Percentiles rank a stretch among this genome's conserved stretches.
Evolutionary conservation across 192 early-diverging fungal species (phyloP).

Genomic region (Rhizophagus clarus): DNA sequence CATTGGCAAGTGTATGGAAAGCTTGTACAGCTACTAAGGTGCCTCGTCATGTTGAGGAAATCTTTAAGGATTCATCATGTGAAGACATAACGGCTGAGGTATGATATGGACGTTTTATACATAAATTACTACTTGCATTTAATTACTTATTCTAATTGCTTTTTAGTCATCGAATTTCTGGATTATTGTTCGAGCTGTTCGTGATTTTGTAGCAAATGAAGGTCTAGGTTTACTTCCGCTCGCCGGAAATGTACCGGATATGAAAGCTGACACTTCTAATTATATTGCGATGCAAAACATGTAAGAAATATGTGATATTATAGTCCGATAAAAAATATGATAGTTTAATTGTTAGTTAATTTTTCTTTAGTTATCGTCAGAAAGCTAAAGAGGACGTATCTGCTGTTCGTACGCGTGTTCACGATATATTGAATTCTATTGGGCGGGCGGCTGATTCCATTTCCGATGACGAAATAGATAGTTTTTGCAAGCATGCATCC

Average conservation of each 20-base stretch:
- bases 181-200: conserved; percentile 78
- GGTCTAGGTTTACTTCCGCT: conserved; percentile 76
- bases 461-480: conserved; percentile 65
- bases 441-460: conserved; percentile 58
- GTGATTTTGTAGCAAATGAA: conserved; percentile 77
- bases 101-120: conserved; percentile 9
- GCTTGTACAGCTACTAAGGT: conserved; percentile 62
- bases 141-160: conserved; percentile 8
- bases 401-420: conserved; percentile 50
- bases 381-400: conserved; percentile 74
- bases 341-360: not conserved
- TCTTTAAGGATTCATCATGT: conserved; percentile 61
- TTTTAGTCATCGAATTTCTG: conserved; percentile 76
- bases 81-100: conserved; percentile 57
- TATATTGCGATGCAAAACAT: conserved; percentile 85
- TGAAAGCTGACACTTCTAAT: conserved; percentile 93
- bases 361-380: conserved; percentile 66
- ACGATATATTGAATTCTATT: conserved; percentile 47
- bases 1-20: conserved; percentile 63
- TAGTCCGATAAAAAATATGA: not conserved
- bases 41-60: conserved; percentile 44
- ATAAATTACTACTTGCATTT: not conserved
- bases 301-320: conserved; percentile 22
- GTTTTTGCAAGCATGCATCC: conserved; percentile 83
- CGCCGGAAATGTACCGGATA: conserved; percentile 89